Percentiles rank a stretch among this genome's conserved stretches.
These are phyloP conservation scores for Lumnitzera racemosa DNA, from an alignment of 345 rosid genomes.

Conservation along the genomic window DNA sequence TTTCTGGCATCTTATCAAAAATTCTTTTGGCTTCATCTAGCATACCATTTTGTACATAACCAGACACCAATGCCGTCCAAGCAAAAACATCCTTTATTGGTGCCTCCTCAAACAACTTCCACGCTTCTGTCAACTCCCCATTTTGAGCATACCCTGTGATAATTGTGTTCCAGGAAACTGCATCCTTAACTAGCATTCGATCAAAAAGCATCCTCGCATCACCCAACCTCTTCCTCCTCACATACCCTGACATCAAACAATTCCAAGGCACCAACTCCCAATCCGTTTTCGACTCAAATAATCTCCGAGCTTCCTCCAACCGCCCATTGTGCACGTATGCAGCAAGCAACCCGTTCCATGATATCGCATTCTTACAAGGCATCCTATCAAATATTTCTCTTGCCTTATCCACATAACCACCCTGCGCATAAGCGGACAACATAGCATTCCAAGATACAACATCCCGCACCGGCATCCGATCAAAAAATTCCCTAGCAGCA, in stretches of 20 bases:
- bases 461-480: conserved; percentile 12
- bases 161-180: conserved; percentile 16
- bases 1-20: conserved; percentile 17
- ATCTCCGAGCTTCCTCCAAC: conserved; percentile 13
- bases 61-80: conserved; percentile 17
- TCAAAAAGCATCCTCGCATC: conserved; percentile 16
- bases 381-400: conserved; percentile 11
- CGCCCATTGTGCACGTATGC: conserved; percentile 13
- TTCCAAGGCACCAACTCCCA: conserved; percentile 19
- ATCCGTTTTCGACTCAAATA: conserved; percentile 15
- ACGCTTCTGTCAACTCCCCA: conserved; percentile 12
- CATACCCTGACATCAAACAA: conserved; percentile 17
- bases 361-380: conserved; percentile 10
- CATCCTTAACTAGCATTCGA: conserved; percentile 14
- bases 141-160: conserved; percentile 16
- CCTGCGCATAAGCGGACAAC: conserved; percentile 15
- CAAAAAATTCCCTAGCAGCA: conserved; percentile 11
- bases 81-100: conserved; percentile 21
- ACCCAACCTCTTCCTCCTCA: conserved; percentile 10
- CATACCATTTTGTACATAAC: conserved; percentile 18
- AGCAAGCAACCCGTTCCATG: conserved; percentile 15
- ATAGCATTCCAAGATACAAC: conserved; percentile 16
- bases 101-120: conserved; percentile 13
- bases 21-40: conserved; percentile 11
- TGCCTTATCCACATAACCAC: conserved; percentile 17